A percentile compares a stretch with the other conserved stretches of the same genome.
Conservation (phyloP, 345 rosid species). For the Limnanthes douglasii region DNA sequence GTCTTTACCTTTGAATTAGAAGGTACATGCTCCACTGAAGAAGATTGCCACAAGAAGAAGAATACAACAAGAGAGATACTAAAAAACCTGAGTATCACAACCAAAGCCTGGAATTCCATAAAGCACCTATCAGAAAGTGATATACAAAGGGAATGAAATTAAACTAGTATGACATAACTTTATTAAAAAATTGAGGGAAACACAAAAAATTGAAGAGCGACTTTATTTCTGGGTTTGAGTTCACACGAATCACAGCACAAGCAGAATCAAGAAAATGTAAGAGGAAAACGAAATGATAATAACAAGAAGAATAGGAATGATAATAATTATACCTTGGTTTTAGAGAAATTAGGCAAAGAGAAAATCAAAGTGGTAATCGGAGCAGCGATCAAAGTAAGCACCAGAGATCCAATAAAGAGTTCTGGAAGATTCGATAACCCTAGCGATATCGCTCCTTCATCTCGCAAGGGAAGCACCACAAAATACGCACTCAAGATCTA, state of each 20-base stretch:
- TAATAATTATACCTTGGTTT: conserved; percentile 36
- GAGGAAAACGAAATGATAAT: background rate
- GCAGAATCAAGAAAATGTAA: background rate
- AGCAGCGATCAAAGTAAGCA: conserved; percentile 72
- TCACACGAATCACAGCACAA: too few relatives aligned
- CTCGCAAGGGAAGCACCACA: conserved; percentile 78
- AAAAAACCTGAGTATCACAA: conserved; percentile 86
- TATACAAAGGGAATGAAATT: background rate
- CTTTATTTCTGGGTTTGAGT: too few relatives aligned
- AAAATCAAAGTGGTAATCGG: conserved; percentile 81
- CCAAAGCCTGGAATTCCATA: conserved; percentile 76
- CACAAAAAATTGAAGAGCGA: too few relatives aligned
- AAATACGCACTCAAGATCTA: conserved; percentile 87
- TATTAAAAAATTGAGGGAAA: too few relatives aligned
- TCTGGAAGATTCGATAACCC: conserved; percentile 74
- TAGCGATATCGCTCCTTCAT: conserved; percentile 78
- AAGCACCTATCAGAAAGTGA: conserved; percentile 16
- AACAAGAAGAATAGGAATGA: background rate
- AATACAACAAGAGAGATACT: conserved; percentile 62
- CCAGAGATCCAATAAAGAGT: conserved; percentile 59
- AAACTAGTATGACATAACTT: too few relatives aligned
- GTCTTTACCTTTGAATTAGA: conserved; percentile 32
- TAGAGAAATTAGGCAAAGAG: conserved; percentile 63
- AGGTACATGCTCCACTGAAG: conserved; percentile 31
- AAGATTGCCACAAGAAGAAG: conserved; percentile 62